These are phyloP conservation scores for Boletus tylopilopsis DNA, from an alignment of 768 basidiomycete genomes.

Conservation along the genomic window DNA sequence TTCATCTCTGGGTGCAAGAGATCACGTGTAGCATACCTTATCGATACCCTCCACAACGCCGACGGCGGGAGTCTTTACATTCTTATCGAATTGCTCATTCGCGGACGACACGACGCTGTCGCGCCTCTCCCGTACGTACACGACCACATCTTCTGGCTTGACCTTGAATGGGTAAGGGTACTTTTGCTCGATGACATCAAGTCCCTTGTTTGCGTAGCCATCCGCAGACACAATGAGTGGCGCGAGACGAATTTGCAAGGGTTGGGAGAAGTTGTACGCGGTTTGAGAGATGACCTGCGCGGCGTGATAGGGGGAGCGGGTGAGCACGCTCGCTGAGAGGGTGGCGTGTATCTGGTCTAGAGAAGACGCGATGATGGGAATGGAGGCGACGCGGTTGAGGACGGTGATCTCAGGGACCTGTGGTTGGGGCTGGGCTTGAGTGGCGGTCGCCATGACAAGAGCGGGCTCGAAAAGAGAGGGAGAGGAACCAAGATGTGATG, in stretches of 20 bases:
- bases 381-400: constrained; percentile 61
- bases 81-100: constrained; percentile 63
- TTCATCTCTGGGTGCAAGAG: constrained; percentile 5
- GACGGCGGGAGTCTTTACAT: constrained; percentile 58
- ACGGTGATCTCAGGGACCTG: constrained; percentile 54
- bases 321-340: constrained; percentile 56
- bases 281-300: constrained; percentile 58
- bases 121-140: constrained; percentile 53
- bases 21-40: constrained; percentile 47
- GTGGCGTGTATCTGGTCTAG: constrained; percentile 57
- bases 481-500: constrained; percentile 5
- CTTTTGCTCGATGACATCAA: constrained; percentile 67
- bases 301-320: constrained; percentile 59
- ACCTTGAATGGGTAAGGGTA: constrained; percentile 77
- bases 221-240: constrained; percentile 65
- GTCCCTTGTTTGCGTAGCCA: constrained; percentile 66
- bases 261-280: constrained; percentile 61
- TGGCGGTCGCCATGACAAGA: constrained; percentile 35
- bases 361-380: constrained; percentile 68
- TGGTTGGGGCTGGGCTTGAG: constrained; percentile 19
- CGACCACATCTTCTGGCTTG: constrained; percentile 66
- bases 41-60: constrained; percentile 67
- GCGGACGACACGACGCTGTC: constrained; percentile 52
- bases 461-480: constrained; percentile 1
- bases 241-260: constrained; percentile 60